These are phyloP conservation scores for Globisporangium splendens DNA, from an alignment of 352 stramenopile genomes.

Conservation along the genomic window DNA sequence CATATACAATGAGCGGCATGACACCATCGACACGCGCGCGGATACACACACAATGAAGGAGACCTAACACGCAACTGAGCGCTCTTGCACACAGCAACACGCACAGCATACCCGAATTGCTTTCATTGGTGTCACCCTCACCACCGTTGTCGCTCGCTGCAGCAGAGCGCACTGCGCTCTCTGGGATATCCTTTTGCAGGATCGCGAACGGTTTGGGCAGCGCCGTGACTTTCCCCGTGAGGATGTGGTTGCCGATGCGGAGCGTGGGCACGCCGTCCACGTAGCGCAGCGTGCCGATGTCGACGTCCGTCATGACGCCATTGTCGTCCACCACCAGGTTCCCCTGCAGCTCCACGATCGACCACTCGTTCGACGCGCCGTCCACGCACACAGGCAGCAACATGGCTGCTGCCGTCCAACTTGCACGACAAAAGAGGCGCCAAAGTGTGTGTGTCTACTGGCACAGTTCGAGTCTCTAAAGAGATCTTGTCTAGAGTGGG, in stretches of 20 bases:
- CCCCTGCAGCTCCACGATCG: constrained; percentile 80
- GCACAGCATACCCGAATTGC: constrained; percentile 3
- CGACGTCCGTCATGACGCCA: constrained; percentile 29
- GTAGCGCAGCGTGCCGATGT: constrained; percentile 71
- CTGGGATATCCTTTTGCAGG: constrained; percentile 39
- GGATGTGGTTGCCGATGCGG: constrained; percentile 81
- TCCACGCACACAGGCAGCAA: constrained; percentile 66
- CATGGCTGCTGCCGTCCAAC: constrained; percentile 27
- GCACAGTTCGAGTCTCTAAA: neutral
- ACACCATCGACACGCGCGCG: neutral
- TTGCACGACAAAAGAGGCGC: neutral
- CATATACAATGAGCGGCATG: neutral
- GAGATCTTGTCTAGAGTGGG: neutral
- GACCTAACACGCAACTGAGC: too few relatives aligned
- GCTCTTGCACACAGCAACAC: too few relatives aligned
- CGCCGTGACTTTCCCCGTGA: constrained; percentile 64
- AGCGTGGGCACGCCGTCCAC: constrained; percentile 63
- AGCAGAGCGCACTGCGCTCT: neutral
- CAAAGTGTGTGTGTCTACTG: neutral
- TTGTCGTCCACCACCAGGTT: constrained; percentile 46
- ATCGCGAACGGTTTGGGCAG: constrained; percentile 77
- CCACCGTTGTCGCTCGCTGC: neutral
- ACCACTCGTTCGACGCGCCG: constrained; percentile 69
- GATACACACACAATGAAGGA: too few relatives aligned
- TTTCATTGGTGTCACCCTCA: neutral